phyloP scores from a whole-genome alignment of 2,329 filamentous ascomycete species.

The Paracamarosporium sp. region DNA sequence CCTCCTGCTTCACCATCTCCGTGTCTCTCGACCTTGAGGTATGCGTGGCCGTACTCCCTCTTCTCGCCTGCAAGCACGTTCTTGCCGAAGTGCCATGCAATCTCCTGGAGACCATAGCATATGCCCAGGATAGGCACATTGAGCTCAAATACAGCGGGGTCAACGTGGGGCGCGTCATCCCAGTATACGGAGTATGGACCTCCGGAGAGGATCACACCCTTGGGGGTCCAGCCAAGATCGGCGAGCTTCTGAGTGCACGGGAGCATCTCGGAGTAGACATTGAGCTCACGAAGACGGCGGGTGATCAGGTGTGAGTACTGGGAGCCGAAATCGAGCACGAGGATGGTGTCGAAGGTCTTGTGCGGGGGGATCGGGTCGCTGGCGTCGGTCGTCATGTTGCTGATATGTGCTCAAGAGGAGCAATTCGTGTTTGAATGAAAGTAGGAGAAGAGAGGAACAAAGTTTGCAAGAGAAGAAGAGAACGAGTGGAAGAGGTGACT shows the following conservation, averaged over 20 bases:
- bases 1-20: conserved; percentile 55
- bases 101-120: conserved; percentile 73
- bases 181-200: conserved; percentile 84
- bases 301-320: conserved; percentile 79
- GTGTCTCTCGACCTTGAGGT: conserved; percentile 67
- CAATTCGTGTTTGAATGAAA: conserved; percentile 19
- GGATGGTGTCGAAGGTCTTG: conserved; percentile 69
- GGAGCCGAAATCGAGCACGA: conserved; percentile 75
- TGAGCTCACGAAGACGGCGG: conserved; percentile 76
- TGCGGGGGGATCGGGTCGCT: conserved; percentile 54
- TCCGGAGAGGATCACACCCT: conserved; percentile 80
- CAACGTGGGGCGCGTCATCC: conserved; percentile 76
- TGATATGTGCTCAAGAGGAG: conserved; percentile 2
- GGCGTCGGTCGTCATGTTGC: conserved; percentile 48
- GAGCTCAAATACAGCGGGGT: conserved; percentile 81
- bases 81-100: conserved; percentile 72
- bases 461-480: conserved; percentile 2
- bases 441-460: conserved; percentile 11
- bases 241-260: conserved; percentile 83
- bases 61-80: conserved; percentile 73
- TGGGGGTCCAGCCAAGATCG: conserved; percentile 79
- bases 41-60: conserved; percentile 75
- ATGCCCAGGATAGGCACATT: conserved; percentile 67
- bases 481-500: conserved; percentile 21
- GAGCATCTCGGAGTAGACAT: conserved; percentile 87